A percentile compares a stretch with the other conserved stretches of the same genome.
Evolutionary conservation across 139 green algal genomes (phyloP).

Genomic region (Edaphochlamys debaryana): DNA sequence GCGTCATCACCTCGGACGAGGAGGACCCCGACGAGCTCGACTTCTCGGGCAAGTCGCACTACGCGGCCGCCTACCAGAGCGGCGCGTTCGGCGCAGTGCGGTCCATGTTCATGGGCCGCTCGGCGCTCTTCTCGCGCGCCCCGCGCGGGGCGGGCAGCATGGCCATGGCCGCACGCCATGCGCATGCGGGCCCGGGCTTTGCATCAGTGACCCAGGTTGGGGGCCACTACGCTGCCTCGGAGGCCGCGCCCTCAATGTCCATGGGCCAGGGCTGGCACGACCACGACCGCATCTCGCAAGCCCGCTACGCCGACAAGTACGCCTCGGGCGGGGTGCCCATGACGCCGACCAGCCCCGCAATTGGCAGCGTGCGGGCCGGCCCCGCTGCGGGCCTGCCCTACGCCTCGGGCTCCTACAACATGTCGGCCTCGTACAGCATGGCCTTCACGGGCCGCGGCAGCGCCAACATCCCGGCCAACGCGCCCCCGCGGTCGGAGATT

Average conservation of each 20-base stretch:
- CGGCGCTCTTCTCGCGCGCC: slow-evolving; percentile 1
- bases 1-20: neutral
- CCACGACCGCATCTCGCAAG: no score
- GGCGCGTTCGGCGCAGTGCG: neutral
- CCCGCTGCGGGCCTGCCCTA: no score
- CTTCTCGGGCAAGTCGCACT: neutral
- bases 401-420: neutral
- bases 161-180: no score
- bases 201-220: no score
- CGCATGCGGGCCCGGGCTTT: no score
- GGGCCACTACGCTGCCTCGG: no score
- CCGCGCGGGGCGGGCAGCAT: neutral
- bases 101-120: neutral
- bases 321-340: no score
- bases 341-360: no score
- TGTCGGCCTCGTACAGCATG: neutral
- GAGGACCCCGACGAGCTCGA: slow-evolving; percentile 1
- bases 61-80: neutral
- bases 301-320: no score
- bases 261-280: no score
- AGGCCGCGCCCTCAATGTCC: no score
- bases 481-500: neutral
- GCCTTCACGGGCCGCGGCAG: neutral
- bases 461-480: neutral
- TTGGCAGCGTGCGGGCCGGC: no score